Conservation (phyloP, 2,329 filamentous ascomycete genomes). For the Apiospora koreana region DNA sequence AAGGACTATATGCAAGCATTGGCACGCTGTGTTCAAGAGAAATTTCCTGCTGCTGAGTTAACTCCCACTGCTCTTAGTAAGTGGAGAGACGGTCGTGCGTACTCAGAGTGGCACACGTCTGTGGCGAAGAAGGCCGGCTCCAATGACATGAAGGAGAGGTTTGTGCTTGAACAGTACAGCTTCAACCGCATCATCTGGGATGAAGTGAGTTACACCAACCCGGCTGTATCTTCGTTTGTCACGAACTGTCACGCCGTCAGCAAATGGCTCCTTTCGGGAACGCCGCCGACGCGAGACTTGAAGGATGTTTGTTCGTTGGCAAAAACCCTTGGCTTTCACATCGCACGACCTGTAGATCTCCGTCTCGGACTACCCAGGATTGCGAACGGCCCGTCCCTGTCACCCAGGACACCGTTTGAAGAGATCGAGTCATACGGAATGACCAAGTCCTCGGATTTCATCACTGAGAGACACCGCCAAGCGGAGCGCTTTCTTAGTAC, state of each 20-base stretch:
- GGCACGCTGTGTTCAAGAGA: conserved; percentile 19
- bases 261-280: conserved; percentile 47
- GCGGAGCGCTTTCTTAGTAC: conserved; percentile 31
- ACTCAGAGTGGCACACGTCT: conserved; percentile 10
- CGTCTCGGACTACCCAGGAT: conserved; percentile 36
- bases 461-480: conserved; percentile 36
- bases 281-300: conserved; percentile 39
- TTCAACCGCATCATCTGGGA: conserved; percentile 43
- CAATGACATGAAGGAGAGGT: conserved; percentile 16
- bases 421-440: conserved; percentile 33
- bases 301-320: conserved; percentile 37
- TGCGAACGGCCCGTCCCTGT: conserved; percentile 33
- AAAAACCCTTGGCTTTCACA: conserved; percentile 37
- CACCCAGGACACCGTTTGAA: conserved; percentile 34
- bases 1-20: conserved; percentile 21
- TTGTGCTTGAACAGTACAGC: conserved; percentile 38
- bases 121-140: not conserved
- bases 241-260: conserved; percentile 30
- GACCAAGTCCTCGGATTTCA: conserved; percentile 35
- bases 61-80: not conserved
- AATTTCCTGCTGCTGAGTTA: not conserved
- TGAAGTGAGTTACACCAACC: conserved; percentile 44
- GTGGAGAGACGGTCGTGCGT: conserved; percentile 12
- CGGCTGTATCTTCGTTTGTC: conserved; percentile 34
- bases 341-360: conserved; percentile 36